Evolutionary conservation across 768 basidiomycete genomes (phyloP).

Genomic region (Suillus cothurnatus): DNA sequence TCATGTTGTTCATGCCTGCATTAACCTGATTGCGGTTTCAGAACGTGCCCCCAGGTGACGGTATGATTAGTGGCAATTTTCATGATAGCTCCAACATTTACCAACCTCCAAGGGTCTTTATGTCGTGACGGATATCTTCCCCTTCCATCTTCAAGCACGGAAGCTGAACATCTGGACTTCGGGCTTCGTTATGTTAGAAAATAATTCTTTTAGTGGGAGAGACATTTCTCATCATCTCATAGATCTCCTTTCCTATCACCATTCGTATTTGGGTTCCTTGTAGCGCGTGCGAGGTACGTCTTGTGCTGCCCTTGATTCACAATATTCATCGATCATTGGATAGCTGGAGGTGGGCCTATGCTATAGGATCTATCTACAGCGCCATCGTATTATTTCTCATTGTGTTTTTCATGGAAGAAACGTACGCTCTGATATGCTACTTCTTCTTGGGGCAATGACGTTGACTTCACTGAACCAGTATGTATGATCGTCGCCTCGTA

Average conservation of each 20-base stretch:
- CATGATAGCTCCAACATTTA: background rate
- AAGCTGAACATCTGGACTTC: slow-evolving; percentile 57
- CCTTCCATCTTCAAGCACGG: slow-evolving; percentile 55
- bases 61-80: slow-evolving; percentile 25
- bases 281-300: slow-evolving; percentile 27
- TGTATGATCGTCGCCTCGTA: slow-evolving; percentile 45
- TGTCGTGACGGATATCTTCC: slow-evolving; percentile 52
- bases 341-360: slow-evolving; percentile 56
- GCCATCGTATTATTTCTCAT: slow-evolving; percentile 50
- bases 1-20: background rate
- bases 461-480: slow-evolving; percentile 28
- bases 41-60: slow-evolving; percentile 54
- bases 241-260: slow-evolving; percentile 32
- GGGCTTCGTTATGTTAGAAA: slow-evolving; percentile 55
- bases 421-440: slow-evolving; percentile 30
- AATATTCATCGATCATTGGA: background rate
- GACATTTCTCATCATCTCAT: slow-evolving; percentile 38
- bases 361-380: slow-evolving; percentile 50
- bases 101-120: slow-evolving; percentile 39
- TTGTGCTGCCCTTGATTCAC: background rate
- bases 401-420: slow-evolving; percentile 50
- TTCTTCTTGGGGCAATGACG: background rate
- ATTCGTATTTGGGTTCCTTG: slow-evolving; percentile 32
- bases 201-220: slow-evolving; percentile 35
- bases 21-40: slow-evolving; percentile 16